Evolutionary conservation across 306 rosid genomes (phyloP), one percentile per base, ranked within the genome.

Genomic region (Oemleria cerasiformis): DNA sequence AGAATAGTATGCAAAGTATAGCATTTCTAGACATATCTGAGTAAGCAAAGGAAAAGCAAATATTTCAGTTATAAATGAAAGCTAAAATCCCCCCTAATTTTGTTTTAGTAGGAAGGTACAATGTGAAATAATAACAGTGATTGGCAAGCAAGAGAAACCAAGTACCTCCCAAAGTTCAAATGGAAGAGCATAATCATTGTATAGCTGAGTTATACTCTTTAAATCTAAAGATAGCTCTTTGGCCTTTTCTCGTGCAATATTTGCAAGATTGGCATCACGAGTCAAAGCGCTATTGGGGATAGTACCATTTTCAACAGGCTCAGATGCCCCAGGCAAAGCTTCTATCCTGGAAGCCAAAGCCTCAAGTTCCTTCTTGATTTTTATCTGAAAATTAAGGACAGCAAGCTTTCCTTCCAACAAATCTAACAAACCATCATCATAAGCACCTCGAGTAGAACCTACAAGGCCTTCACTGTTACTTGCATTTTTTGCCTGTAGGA

Each of bases 331-430:
- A 30, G 88, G 79, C 48, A 78, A 73, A 80, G 75, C 85, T 78
- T 89, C 96, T 38, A 84, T 77, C 75, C 90, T 86, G 60, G 90
- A 86, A 77, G 86, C 92, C 71, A 88, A 49, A 66, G 84, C 90
- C 78, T 87, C 97, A 59, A 94, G 78, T 84, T 91, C 96, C 71
- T 91, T 92, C 84, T 86, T 91, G 78, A 91, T 82, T 84, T 94
- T 94, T 50, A 90, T 85, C 79, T 94, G 99, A 82, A 94, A 91
- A 81, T 84, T 92, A 74, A 94, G 99, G 81, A 94, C 99, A 43
- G 96, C 91, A 78, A 94, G 99, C 83, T 94, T 94, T 84, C 97
- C 99, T 85, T 94, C 99, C 74, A 94, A 86, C 82, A 91, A 80
- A 78, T 94, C 97, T 85, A 94, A 87, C 49, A 94, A 79, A 38